Percentiles rank a stretch among this genome's conserved stretches.
These are phyloP conservation scores for Pichiaceae sp. DNA, from an alignment of 1,139 yeast species.

Conservation along the genomic window DNA sequence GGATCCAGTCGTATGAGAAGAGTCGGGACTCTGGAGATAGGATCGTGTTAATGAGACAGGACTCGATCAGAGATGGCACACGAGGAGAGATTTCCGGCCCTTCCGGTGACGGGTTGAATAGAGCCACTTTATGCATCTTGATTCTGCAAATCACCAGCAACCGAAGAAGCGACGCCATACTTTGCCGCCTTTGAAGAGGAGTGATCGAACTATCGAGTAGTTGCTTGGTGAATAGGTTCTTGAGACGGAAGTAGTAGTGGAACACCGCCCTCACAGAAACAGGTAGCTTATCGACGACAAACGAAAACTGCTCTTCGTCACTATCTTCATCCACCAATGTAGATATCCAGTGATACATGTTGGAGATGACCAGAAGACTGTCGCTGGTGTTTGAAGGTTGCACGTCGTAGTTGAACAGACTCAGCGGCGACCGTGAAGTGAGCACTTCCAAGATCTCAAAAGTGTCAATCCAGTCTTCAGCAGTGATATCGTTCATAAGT, in stretches of 20 bases:
- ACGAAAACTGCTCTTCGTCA: constrained; percentile 22
- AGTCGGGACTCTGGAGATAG: constrained; percentile 74
- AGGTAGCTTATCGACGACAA: constrained; percentile 53
- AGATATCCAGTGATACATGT: constrained; percentile 64
- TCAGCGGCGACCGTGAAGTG: constrained; percentile 40
- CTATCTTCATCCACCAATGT: constrained; percentile 36
- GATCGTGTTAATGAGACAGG: constrained; percentile 69
- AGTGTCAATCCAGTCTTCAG: constrained; percentile 74
- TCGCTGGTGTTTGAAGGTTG: constrained; percentile 36
- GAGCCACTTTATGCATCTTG: constrained; percentile 58
- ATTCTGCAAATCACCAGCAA: constrained; percentile 59
- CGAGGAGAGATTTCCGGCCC: constrained; percentile 33
- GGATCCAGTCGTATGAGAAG: constrained; percentile 60
- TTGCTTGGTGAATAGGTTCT: constrained; percentile 56
- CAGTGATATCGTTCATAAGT: constrained; percentile 49
- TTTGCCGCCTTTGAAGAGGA: constrained; percentile 52
- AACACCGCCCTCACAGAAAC: constrained; percentile 59
- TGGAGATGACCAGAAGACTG: constrained; percentile 55
- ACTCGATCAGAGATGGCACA: constrained; percentile 81
- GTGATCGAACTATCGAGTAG: constrained; percentile 52
- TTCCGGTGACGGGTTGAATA: constrained; percentile 31
- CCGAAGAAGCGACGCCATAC: constrained; percentile 64
- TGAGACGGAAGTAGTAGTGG: constrained; percentile 59
- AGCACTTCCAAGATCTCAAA: constrained; percentile 70
- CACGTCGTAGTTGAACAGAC: constrained; percentile 51